Percentiles rank a stretch among this genome's conserved stretches.
phyloP scores from a whole-genome alignment of 176 grass and related monocot genomes.

The Paspalum vaginatum region DNA sequence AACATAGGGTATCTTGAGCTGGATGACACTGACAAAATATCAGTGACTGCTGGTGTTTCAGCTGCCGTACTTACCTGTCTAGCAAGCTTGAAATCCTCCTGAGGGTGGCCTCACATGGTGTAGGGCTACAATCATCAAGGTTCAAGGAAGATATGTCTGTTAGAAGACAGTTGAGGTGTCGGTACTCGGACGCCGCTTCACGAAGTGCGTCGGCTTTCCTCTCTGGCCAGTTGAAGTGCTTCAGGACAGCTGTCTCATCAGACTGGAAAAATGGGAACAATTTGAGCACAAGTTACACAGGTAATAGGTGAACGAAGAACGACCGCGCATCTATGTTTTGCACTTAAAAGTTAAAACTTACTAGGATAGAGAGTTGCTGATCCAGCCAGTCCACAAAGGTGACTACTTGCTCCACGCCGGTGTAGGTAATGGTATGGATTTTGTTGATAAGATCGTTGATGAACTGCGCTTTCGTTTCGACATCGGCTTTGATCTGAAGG shows the following conservation, averaged over 20 bases:
- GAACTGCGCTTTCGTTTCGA: conserved; percentile 82
- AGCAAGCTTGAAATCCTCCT: conserved; percentile 53
- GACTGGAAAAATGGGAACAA: conserved; percentile 14
- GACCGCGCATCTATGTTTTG: too few species aligned
- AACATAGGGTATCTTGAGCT: neutral
- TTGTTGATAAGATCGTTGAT: conserved; percentile 77
- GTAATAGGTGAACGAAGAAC: neutral
- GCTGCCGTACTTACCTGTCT: conserved; percentile 41
- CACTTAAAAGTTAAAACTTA: neutral
- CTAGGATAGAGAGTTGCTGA: conserved; percentile 57
- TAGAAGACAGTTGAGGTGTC: conserved; percentile 44
- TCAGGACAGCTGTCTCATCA: conserved; percentile 67
- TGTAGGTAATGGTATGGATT: conserved; percentile 57
- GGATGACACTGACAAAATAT: neutral
- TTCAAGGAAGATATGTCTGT: conserved; percentile 39
- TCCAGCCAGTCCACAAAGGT: conserved; percentile 72
- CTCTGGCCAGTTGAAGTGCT: conserved; percentile 75
- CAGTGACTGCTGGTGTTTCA: neutral
- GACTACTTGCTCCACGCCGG: conserved; percentile 52
- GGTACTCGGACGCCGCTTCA: conserved; percentile 62
- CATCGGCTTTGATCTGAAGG: conserved; percentile 67
- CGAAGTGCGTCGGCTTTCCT: conserved; percentile 61
- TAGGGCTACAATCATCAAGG: conserved; percentile 25
- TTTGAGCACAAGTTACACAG: neutral
- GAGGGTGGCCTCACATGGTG: conserved; percentile 45